A percentile compares a stretch with the other conserved stretches of the same genome.
phyloP scores from a whole-genome alignment of 2,329 filamentous ascomycete species.

The Aureobasidium sp. region DNA sequence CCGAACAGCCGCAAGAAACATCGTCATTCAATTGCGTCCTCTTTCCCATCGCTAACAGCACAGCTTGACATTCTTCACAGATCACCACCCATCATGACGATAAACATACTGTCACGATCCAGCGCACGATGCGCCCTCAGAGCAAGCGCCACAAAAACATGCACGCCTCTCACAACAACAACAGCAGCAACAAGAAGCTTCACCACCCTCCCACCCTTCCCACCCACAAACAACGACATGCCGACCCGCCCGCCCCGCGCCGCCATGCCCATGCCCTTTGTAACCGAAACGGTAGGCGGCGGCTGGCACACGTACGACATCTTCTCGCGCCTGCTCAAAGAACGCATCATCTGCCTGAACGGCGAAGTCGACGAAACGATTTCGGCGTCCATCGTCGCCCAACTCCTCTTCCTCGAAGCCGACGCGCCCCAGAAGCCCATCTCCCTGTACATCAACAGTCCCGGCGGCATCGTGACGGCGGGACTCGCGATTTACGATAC shows the following conservation, averaged over 20 bases:
- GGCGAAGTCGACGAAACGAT: conserved; percentile 84
- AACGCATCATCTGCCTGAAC: conserved; percentile 91
- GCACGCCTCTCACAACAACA: not conserved
- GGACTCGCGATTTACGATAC: conserved; percentile 91
- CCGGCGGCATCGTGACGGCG: conserved; percentile 85
- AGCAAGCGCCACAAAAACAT: not conserved
- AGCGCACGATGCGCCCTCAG: conserved; percentile 4
- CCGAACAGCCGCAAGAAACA: no score
- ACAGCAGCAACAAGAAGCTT: conserved; percentile 12
- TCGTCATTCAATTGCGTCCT: no score
- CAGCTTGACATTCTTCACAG: not conserved
- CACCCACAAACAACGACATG: conserved; percentile 22
- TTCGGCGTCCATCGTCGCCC: conserved; percentile 89
- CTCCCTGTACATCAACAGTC: conserved; percentile 95
- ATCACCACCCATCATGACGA: not conserved
- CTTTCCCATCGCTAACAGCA: no score
- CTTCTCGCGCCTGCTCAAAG: conserved; percentile 47
- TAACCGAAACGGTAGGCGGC: conserved; percentile 45
- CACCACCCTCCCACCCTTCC: conserved; percentile 21
- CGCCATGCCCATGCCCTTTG: conserved; percentile 43
- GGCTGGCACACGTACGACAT: conserved; percentile 46
- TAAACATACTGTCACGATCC: conserved; percentile 5
- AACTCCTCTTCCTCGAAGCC: conserved; percentile 95
- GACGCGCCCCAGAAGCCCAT: conserved; percentile 93
- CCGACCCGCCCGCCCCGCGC: conserved; percentile 27